A percentile compares a stretch with the other conserved stretches of the same genome.
phyloP scores from a whole-genome alignment of 805 yeast genomes.

The Lipomyces sp. region DNA sequence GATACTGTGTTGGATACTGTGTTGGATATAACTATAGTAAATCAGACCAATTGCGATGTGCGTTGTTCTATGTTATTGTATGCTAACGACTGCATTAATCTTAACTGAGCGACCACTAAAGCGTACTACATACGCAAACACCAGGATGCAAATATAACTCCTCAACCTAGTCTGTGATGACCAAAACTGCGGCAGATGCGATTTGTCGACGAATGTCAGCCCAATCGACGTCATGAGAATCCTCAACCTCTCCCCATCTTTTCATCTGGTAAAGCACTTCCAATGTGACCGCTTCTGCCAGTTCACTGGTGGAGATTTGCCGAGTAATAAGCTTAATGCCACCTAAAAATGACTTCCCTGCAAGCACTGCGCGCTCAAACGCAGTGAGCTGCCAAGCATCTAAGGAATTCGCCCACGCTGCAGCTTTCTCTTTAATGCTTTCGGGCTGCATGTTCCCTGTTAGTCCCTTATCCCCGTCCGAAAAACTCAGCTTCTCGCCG shows the following conservation, averaged over 20 bases:
- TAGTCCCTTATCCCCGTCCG: conserved; percentile 84
- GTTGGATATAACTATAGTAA: not conserved
- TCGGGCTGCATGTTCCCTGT: conserved; percentile 76
- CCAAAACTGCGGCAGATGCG: conserved; percentile 72
- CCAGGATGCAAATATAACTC: not conserved
- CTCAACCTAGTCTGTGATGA: conserved; percentile 38
- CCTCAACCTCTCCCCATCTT: conserved; percentile 98
- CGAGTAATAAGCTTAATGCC: conserved; percentile 67
- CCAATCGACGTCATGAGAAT: conserved; percentile 96
- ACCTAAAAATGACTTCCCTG: conserved; percentile 83
- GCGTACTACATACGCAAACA: too few species aligned
- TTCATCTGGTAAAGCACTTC: conserved; percentile 85
- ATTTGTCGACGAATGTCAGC: conserved; percentile 84
- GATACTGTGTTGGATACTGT: not conserved
- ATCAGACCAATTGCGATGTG: not conserved
- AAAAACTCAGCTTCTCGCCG: conserved; percentile 54
- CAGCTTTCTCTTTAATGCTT: conserved; percentile 64
- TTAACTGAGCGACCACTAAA: too few species aligned
- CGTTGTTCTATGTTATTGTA: not conserved
- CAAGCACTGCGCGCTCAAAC: conserved; percentile 83
- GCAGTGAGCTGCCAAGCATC: conserved; percentile 82
- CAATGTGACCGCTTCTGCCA: conserved; percentile 75
- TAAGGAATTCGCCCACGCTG: conserved; percentile 64
- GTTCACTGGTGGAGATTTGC: conserved; percentile 56
- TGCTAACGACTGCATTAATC: too few species aligned